phyloP scores from a whole-genome alignment of 2,329 filamentous ascomycete genomes.

The Cryphonectria japonica region DNA sequence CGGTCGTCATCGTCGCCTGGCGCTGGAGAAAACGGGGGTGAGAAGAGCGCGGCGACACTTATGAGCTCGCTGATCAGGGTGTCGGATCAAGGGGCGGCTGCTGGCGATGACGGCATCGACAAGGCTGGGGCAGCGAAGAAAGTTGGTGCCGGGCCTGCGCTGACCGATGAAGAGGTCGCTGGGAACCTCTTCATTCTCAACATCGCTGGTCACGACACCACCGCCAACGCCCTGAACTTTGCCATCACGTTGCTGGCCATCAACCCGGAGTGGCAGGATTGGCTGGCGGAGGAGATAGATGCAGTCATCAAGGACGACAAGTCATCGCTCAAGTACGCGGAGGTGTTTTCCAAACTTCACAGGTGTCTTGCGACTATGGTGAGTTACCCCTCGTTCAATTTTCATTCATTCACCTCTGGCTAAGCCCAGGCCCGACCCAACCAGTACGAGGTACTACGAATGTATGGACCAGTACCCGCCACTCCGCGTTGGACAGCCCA shows the following conservation, averaged over 20 bases:
- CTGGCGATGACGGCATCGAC: not conserved
- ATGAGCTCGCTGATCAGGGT: conserved; percentile 13
- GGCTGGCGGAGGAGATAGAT: conserved; percentile 37
- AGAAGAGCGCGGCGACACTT: conserved; percentile 3
- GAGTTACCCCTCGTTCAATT: not conserved
- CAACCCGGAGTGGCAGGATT: conserved; percentile 38
- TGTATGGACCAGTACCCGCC: conserved; percentile 18
- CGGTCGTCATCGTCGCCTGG: not conserved
- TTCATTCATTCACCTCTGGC: not conserved
- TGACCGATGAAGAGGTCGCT: conserved; percentile 31
- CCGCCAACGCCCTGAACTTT: conserved; percentile 43
- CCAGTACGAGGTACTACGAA: conserved; percentile 23
- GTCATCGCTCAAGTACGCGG: conserved; percentile 17
- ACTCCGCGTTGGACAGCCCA: conserved; percentile 15
- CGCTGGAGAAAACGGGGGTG: not conserved
- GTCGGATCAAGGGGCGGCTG: conserved; percentile 1
- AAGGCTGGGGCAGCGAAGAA: not conserved
- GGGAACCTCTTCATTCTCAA: conserved; percentile 38
- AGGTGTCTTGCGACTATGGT: conserved; percentile 26
- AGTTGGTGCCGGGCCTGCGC: not conserved
- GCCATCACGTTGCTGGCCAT: conserved; percentile 46
- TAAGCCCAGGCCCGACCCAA: not conserved
- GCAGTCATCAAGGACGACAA: conserved; percentile 11
- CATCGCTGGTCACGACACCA: conserved; percentile 38
- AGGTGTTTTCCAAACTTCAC: conserved; percentile 20